These are phyloP conservation scores for Cystobasidium tubakii DNA, from an alignment of 768 basidiomycete species.

Conservation along the genomic window DNA sequence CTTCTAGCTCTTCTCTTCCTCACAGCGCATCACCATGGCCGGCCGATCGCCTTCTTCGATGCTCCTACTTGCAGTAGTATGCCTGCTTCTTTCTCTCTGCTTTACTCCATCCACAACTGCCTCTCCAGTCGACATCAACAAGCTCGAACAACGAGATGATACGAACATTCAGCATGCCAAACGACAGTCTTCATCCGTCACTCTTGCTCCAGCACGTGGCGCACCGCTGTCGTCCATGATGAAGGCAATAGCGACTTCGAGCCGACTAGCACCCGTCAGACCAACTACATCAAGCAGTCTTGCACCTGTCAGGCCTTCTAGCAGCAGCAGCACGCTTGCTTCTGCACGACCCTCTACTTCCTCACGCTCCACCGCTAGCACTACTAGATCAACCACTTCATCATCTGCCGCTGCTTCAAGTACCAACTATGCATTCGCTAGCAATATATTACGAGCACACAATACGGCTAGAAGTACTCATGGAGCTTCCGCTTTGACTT, in stretches of 20 bases:
- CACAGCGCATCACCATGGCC: background rate
- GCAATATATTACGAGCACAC: constrained; percentile 13
- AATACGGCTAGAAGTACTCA: constrained; percentile 21
- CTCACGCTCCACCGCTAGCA: background rate
- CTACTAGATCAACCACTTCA: background rate
- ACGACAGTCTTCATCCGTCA: background rate
- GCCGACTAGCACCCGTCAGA: constrained; percentile 4
- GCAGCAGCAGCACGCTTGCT: background rate
- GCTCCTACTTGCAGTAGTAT: background rate
- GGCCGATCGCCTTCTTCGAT: background rate
- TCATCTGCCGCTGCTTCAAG: background rate
- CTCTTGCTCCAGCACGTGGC: background rate
- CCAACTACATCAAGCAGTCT: background rate
- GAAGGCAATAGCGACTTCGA: background rate
- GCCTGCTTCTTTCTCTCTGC: background rate
- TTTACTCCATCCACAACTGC: background rate
- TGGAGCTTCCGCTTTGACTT: background rate
- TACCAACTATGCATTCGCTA: constrained; percentile 5
- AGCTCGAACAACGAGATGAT: background rate
- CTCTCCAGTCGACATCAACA: constrained; percentile 1
- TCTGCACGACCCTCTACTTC: background rate
- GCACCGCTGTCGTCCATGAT: background rate
- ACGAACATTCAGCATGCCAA: background rate
- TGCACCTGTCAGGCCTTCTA: background rate
- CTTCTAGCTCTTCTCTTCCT: background rate